A percentile compares a stretch with the other conserved stretches of the same genome.
These are phyloP conservation scores for Fusarium proliferatum DNA, from an alignment of 2,329 filamentous ascomycete genomes.

Conservation along the genomic window DNA sequence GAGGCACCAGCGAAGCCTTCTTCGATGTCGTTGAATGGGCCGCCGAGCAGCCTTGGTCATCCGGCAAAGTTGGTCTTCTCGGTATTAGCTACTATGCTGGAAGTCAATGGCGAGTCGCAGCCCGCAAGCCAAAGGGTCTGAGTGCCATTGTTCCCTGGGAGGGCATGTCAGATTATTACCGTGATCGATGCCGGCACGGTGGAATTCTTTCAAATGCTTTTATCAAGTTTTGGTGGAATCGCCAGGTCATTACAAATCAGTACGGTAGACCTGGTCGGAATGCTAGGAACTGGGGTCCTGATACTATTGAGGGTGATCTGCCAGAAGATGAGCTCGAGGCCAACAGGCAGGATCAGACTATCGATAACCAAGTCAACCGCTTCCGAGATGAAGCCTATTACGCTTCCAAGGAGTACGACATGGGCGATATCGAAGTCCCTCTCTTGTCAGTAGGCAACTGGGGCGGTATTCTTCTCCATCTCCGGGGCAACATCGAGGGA, in stretches of 20 bases:
- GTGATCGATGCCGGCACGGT: constrained; percentile 69
- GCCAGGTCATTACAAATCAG: constrained; percentile 63
- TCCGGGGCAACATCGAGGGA: constrained; percentile 76
- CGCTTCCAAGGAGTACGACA: constrained; percentile 71
- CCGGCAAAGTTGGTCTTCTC: constrained; percentile 60
- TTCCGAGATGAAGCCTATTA: constrained; percentile 75
- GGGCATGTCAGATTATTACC: constrained; percentile 65
- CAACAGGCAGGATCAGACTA: constrained; percentile 61
- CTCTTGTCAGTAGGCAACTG: constrained; percentile 76
- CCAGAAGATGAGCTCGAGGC: constrained; percentile 60
- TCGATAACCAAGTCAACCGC: constrained; percentile 59
- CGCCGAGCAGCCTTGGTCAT: constrained; percentile 57
- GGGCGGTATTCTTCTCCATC: constrained; percentile 76
- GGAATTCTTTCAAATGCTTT: constrained; percentile 70
- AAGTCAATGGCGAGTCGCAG: constrained; percentile 62
- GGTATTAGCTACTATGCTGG: constrained; percentile 62
- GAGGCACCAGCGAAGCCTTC: constrained; percentile 60
- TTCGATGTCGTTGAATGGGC: constrained; percentile 63
- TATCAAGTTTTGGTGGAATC: constrained; percentile 54
- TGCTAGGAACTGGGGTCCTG: constrained; percentile 63
- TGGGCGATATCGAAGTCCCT: constrained; percentile 74
- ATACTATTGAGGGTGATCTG: constrained; percentile 69
- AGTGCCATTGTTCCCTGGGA: constrained; percentile 62
- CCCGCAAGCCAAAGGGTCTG: constrained; percentile 58
- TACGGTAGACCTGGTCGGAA: constrained; percentile 68